Base-by-base conservation (phyloP, 2,329 filamentous ascomycete genomes). In the Fusarium haematococcum region DNA sequence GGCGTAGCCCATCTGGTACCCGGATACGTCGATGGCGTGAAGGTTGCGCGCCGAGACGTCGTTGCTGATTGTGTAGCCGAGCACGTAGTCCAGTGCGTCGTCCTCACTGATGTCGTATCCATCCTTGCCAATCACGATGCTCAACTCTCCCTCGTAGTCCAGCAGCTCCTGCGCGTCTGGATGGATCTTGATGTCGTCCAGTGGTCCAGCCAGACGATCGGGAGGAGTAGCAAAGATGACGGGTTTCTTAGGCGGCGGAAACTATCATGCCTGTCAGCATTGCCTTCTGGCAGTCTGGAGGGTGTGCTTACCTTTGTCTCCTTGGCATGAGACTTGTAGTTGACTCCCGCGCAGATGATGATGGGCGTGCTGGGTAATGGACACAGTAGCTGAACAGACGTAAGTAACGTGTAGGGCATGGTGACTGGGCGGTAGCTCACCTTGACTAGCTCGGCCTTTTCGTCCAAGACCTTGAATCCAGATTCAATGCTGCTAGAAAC, bases 21-120 rank as follows among this genome's bases (percentile, higher is more conserved):
- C 64, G 32, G 64, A 67, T 5, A 62, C 48, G 13, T 67, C 64
- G 30, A 43, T 10, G 39, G 64, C 64, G 27, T 67, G 64, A 20
- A 67, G 50, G 23, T 67, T 67, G 27, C 64, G 57, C 8, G 64
- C 64, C 48, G 86, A 87, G 3, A 91, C 81, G 74, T 91, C 88
- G 75, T 91, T 91, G 56, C 86, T 87, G 39, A 80, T 80, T 2
- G 86, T 85, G 79, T 89, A 91, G 10, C 84, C 89, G 11, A 85
- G 85, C 11, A 91, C 83, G 75, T 89, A 88, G 2, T 80, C 77
- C 25, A 85, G 65, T 3, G 87, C 88, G 0, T 86, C 79, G 0
- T 83, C 79, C 45, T 81, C 75, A 5, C 83, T 71, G 2, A 90
- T 84, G 68, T 90, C 80, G 63, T 87, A 86, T 6, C 84, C 86